A percentile compares a stretch with the other conserved stretches of the same genome.
Evolutionary conservation across 495 filamentous ascomycete genomes (phyloP).

Genomic region (Elasticomyces elasticus): DNA sequence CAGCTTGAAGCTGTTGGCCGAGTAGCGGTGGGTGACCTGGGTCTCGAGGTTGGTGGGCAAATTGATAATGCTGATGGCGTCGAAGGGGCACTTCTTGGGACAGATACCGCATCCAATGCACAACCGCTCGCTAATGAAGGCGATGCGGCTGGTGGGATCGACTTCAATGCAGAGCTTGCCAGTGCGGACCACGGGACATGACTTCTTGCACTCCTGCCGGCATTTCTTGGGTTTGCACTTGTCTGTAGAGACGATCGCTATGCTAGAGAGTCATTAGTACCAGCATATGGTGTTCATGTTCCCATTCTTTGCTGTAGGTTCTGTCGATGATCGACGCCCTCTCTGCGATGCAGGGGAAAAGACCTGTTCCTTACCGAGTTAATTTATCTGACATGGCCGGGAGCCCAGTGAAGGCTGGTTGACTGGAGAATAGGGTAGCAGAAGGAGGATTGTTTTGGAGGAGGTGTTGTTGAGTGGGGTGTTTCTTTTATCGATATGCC

Average conservation of each 20-base stretch:
- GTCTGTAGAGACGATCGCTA: constrained; percentile 95
- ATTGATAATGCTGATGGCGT: constrained; percentile 98
- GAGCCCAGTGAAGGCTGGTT: too few relatives aligned
- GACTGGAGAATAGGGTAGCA: too few relatives aligned
- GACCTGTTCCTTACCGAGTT: too few relatives aligned
- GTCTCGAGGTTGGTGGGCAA: constrained; percentile 96
- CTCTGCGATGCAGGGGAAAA: too few relatives aligned
- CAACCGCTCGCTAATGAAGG: constrained; percentile 90
- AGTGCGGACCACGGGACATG: constrained; percentile 92
- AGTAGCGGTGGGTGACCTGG: constrained; percentile 95
- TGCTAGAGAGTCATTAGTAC: constrained; percentile 83
- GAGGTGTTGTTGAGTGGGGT: too few relatives aligned
- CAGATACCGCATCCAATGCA: constrained; percentile 99
- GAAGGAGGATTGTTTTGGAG: too few relatives aligned
- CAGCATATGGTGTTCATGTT: constrained; percentile 24
- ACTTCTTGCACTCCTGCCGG: constrained; percentile 97
- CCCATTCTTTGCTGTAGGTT: too few relatives aligned
- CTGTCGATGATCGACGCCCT: too few relatives aligned
- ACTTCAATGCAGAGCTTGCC: constrained; percentile 98
- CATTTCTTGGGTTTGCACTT: constrained; percentile 69
- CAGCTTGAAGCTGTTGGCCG: constrained; percentile 98
- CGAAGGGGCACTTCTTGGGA: constrained; percentile 98
- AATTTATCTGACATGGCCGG: too few relatives aligned
- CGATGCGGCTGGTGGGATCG: constrained; percentile 77
- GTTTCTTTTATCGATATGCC: too few relatives aligned